These are phyloP conservation scores for Ascoidea asiatica DNA, from an alignment of 805 yeast species.

Conservation along the genomic window DNA sequence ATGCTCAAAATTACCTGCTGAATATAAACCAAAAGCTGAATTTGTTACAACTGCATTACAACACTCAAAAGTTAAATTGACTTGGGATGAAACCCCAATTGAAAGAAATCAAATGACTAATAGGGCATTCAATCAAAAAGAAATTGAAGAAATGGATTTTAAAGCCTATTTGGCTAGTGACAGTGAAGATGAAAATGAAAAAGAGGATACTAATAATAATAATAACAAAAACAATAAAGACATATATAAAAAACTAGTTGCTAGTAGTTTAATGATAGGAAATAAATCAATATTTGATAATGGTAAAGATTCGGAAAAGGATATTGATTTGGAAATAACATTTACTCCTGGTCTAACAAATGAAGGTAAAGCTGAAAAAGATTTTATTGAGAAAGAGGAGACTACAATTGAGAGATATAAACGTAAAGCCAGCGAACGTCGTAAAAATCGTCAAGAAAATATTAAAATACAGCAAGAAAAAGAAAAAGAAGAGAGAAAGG, in stretches of 20 bases:
- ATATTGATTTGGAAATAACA: conserved; percentile 88
- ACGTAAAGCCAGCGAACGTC: conserved; percentile 87
- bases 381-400: conserved; percentile 23
- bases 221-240: conserved; percentile 34
- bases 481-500: conserved; percentile 37
- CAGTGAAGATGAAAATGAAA: conserved; percentile 42
- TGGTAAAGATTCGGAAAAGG: conserved; percentile 37
- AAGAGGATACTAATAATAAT: conserved; percentile 47
- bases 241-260: conserved; percentile 50
- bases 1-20: conserved; percentile 59
- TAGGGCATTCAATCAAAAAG: conserved; percentile 77
- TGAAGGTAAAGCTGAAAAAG: conserved; percentile 17
- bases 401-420: conserved; percentile 67
- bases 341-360: conserved; percentile 77
- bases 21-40: conserved; percentile 58
- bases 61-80: conserved; percentile 88
- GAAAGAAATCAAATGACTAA: conserved; percentile 69
- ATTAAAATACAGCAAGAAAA: conserved; percentile 44
- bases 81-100: conserved; percentile 98
- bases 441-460: conserved; percentile 70
- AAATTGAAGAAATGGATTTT: conserved; percentile 82
- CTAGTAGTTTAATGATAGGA: conserved; percentile 23
- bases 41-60: conserved; percentile 94
- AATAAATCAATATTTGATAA: conserved; percentile 21
- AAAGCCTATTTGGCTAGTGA: conserved; percentile 84